A percentile compares a stretch with the other conserved stretches of the same genome.
phyloP scores from a whole-genome alignment of 2,329 filamentous ascomycete species.

The Ophiostoma sp. region DNA sequence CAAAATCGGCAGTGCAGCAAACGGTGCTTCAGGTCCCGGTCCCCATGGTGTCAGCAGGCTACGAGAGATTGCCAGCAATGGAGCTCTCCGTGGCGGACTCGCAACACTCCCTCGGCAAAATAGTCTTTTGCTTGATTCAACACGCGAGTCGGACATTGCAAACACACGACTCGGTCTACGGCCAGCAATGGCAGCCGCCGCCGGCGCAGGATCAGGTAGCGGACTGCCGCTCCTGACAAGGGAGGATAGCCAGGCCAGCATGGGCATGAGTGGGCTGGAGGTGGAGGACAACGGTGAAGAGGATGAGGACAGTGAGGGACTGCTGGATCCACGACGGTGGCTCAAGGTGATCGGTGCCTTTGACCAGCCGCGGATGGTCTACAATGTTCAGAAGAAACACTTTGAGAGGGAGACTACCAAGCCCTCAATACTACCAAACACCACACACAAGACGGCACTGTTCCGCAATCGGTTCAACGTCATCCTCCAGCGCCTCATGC shows the following conservation, averaged over 20 bases:
- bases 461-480: constrained; percentile 90
- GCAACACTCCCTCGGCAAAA: constrained; percentile 52
- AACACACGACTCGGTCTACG: constrained; percentile 53
- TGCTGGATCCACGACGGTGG: constrained; percentile 71
- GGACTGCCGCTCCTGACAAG: constrained; percentile 39
- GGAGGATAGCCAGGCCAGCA: constrained; percentile 61
- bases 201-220: constrained; percentile 14
- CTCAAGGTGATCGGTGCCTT: constrained; percentile 78
- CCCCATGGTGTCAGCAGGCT: constrained; percentile 10
- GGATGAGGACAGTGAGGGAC: constrained; percentile 57
- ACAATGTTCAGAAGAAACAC: constrained; percentile 78
- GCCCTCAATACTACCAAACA: constrained; percentile 66
- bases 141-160: constrained; percentile 46
- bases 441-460: constrained; percentile 73
- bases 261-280: constrained; percentile 52
- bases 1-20: not conserved
- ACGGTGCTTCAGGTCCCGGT: not conserved
- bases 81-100: constrained; percentile 5
- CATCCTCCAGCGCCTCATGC: constrained; percentile 82
- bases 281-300: constrained; percentile 56
- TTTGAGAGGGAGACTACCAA: constrained; percentile 70
- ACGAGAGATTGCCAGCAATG: constrained; percentile 5
- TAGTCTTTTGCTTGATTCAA: constrained; percentile 56
- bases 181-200: constrained; percentile 31
- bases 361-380: constrained; percentile 73